Percentiles rank a stretch among this genome's conserved stretches.
These are phyloP conservation scores for Hordeum marinum DNA, from an alignment of 176 grass and related monocot genomes.

Conservation along the genomic window DNA sequence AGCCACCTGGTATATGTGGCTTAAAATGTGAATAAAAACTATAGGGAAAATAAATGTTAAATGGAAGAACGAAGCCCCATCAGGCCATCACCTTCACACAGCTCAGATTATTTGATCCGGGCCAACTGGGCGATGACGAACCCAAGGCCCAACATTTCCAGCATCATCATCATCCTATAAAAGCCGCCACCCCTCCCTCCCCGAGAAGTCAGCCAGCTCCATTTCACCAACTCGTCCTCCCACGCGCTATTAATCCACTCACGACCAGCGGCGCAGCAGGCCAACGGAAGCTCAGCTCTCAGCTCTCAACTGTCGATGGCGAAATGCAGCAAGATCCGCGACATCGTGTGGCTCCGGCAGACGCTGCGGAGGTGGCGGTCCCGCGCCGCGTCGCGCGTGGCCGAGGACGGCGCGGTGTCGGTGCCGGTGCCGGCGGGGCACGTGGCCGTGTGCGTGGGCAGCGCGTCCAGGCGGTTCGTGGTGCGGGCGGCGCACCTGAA, in stretches of 20 bases:
- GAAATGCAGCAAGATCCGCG: conserved; percentile 88
- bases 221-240: conserved; percentile 2
- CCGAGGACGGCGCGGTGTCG: neutral
- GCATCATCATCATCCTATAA: conserved; percentile 11
- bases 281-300: neutral
- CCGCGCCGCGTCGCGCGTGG: conserved; percentile 37
- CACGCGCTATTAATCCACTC: neutral
- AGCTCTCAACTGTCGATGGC: conserved; percentile 32
- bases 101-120: neutral
- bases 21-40: neutral
- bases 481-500: conserved; percentile 81
- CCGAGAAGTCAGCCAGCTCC: conserved; percentile 19
- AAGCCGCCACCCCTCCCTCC: neutral
- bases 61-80: conserved; percentile 26
- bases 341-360: conserved; percentile 76
- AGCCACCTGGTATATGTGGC: neutral
- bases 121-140: conserved; percentile 15
- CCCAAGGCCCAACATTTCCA: neutral
- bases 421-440: conserved; percentile 56
- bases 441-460: conserved; percentile 76
- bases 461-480: conserved; percentile 63
- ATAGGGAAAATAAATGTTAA: neutral
- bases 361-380: conserved; percentile 69
- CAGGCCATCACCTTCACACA: neutral
- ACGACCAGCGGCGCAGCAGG: conserved; percentile 21